Evolutionary conservation across 208 protist species (phyloP), one percentile per base, ranked within the genome.

Genomic region (Leishmania gerbilli): DNA sequence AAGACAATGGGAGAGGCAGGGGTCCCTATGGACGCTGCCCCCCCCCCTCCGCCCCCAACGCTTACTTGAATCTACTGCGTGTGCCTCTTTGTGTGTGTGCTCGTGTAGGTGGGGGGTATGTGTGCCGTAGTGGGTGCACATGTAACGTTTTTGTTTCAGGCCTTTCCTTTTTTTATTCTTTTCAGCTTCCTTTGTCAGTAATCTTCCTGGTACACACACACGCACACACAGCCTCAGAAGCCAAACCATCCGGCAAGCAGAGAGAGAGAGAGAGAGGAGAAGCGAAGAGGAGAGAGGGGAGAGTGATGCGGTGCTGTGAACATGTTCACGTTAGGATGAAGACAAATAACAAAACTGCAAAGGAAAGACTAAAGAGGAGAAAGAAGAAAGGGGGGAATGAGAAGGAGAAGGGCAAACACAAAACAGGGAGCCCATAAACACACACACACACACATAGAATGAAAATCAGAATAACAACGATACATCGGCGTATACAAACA

Each of bases 361-460:
- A n/a, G 11, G 7, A 58, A 34, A 24, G 47, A 31, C 5, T 24
- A 80, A 77, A 62, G 64, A 84, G 64, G 60, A 84, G 67, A 71
- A 69, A 76, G 65, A 76, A 72, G 34, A 37, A 76, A n/a, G 17
- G n/a, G 19, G 5, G 4, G 19, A 17, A 11, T 27, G 42, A 21
- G 17, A 74, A 79, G 49, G 53, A 84, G 60, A 60, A 84, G 67
- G 31, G 58, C 56, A 37, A 74, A 69, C 13, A 34, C 3, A 58
- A 71, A n/a, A 62, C 79, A 27, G 17, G 34, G 55, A 24, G 62
- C 37, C 15, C 9, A 72, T 24, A 83, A 53, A 77, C 45, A 77
- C 47, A 77, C 24, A 77, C 27, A 77, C 17, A 77, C 27, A 77
- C 17, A 77, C 0, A 64, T 3, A 64, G 37, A 77, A 13, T 17